A percentile compares a stretch with the other conserved stretches of the same genome.
phyloP scores from a whole-genome alignment of 2,329 filamentous ascomycete genomes.

The Colletotrichum nymphaeae region DNA sequence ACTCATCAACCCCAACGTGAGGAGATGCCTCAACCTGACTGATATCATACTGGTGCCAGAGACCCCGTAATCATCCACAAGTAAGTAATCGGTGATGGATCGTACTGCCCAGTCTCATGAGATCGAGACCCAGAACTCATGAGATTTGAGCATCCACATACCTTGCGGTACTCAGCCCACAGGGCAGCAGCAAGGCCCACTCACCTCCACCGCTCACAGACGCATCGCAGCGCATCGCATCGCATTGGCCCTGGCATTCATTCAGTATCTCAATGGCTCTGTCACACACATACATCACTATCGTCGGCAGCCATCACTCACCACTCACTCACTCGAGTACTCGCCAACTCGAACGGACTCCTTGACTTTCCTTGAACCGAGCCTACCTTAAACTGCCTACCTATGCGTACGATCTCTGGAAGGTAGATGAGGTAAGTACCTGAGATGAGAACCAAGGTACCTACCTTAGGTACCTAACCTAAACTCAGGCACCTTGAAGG shows the following conservation, averaged over 20 bases:
- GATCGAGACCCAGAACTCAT: neutral
- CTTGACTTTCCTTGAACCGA: neutral
- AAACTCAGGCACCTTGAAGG: conserved; percentile 9
- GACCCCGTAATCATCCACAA: too few species aligned
- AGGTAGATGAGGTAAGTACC: too few species aligned
- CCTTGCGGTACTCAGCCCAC: neutral
- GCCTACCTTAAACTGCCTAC: neutral
- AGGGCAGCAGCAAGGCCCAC: neutral
- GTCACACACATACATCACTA: too few species aligned
- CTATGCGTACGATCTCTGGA: too few species aligned
- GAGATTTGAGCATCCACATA: neutral
- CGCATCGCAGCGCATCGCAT: conserved; percentile 10
- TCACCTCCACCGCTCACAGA: neutral
- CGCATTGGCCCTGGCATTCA: conserved; percentile 8
- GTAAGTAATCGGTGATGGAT: neutral
- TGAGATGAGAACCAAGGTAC: too few species aligned
- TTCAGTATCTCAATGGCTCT: neutral
- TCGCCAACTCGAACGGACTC: neutral
- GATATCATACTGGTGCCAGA: neutral
- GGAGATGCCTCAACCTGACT: neutral
- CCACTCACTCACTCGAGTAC: neutral
- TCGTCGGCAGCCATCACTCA: too few species aligned
- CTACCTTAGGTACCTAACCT: neutral
- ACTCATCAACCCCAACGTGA: neutral
- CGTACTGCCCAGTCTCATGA: neutral